Base-by-base conservation (phyloP, 176 grass and related monocot species). In the Phragmites australis region DNA sequence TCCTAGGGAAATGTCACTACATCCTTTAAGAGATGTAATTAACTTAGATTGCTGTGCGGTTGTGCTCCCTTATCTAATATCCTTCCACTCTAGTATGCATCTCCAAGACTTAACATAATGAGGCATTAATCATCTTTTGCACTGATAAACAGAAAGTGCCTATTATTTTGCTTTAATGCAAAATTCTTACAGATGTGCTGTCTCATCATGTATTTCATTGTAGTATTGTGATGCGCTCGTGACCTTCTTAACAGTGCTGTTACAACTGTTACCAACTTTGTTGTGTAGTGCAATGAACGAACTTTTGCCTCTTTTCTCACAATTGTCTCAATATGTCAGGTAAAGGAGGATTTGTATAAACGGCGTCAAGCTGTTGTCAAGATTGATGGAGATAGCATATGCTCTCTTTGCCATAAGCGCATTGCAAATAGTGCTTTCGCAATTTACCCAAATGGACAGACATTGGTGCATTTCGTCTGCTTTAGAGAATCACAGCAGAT, bases 401-500 rank as follows among this genome's bases (percentile, higher is more conserved):
- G 96, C 79, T 91, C 92, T 63, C 90, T 98, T 74, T 98, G 96
- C 61, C 85, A 91, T 85, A 98, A 98, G 70, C 90, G 86, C 55
- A 93, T 98, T 59, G 90, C 92, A 65, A 93, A 88, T 76, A 98
- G 96, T 56, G 96, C 93, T 30, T 98, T 98, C 82, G 92, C 96
- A 79, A 91, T 98, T 82, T 98, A 94, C 86, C 92, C 96, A 81
- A 98, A 98, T 88, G 92, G 96, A 72, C 89, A 91, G 57, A 95
- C 90, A 65, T 82, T 98, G 51, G 96, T 95, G 48, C 96, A 95
- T 85, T 98, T 98, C 93, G 92, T 98, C 32, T 98, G 96, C 92
- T 98, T 95, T 87, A 91, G 90, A 84, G 96, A 95, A 51, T 89
- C 96, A 3, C 96, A 98, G 75, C 90, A 89, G 70, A 90, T 93